These are phyloP conservation scores for Vaccinium darrowii DNA, from an alignment of 148 eudicot genomes.

Conservation along the genomic window DNA sequence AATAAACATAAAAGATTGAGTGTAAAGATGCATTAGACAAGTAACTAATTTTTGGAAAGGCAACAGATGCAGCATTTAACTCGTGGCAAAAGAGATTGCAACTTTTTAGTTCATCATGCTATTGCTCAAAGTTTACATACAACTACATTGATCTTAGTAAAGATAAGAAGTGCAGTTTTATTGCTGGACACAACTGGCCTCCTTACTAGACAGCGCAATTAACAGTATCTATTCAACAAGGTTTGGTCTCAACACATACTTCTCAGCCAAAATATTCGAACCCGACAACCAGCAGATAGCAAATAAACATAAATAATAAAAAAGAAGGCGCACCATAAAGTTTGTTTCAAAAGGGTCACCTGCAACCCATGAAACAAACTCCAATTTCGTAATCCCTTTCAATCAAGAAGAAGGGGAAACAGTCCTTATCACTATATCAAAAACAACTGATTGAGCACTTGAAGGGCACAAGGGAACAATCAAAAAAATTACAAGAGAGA, in stretches of 20 bases:
- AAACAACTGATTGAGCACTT: background rate
- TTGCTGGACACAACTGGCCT: background rate
- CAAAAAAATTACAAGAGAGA: background rate
- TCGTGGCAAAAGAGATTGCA: too few species aligned
- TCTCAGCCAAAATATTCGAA: background rate
- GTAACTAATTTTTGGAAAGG: too few species aligned
- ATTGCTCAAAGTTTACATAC: too few species aligned
- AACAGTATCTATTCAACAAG: background rate
- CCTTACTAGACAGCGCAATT: background rate
- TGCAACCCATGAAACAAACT: background rate
- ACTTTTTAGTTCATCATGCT: too few species aligned
- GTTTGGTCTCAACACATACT: background rate
- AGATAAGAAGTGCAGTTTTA: background rate
- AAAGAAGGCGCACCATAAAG: too few species aligned
- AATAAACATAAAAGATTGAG: too few species aligned
- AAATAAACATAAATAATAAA: background rate
- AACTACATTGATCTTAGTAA: too few species aligned
- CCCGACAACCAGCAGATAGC: background rate
- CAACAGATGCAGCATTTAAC: too few species aligned
- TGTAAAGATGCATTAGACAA: too few species aligned
- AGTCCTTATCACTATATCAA: background rate
- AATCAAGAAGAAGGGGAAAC: background rate
- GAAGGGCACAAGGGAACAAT: constrained; percentile 1
- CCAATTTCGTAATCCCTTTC: background rate
- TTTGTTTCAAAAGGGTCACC: background rate